Base-by-base conservation (phyloP, 2,329 filamentous ascomycete genomes). In the Fusarium pininemorale region DNA sequence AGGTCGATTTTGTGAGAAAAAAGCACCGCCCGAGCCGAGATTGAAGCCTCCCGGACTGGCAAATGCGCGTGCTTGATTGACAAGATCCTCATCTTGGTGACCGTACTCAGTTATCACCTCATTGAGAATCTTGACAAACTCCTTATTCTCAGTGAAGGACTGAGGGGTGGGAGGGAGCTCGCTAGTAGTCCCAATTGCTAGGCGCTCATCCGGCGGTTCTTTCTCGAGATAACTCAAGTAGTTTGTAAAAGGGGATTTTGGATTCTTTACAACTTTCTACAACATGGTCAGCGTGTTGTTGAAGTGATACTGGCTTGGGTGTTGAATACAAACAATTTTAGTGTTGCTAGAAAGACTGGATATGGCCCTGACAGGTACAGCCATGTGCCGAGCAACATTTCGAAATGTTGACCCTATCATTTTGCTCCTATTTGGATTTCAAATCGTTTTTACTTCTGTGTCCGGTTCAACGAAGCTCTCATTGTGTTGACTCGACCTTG, bases 141-240 rank as follows among this genome's bases (percentile, higher is more conserved):
- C 81, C 15, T 82, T 85, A 78, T 93, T 93, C 77, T 89, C 87
- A 28, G 80, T 83, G 77, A 93, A 91, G 28, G 89, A 87, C 44
- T 84, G 82, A 7, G 91, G 89, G 0, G 89, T 91, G 2, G 90
- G 90, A 4, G 90, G 90, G n/a, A 91, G 70, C 22, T 82, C 76
- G 11, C 87, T 88, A 0, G 90, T 88, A 5, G 85, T 89, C 55
- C 91, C 91, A 68, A 93, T 88, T 20, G 90, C 86, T 26, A 92
- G 82, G 35, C 80, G 79, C 11, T 83, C 79, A 8, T 83, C 87
- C 0, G 90, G 90, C 5, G 90, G 90, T 20, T 85, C 81, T 44
- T 86, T 88, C 42, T 89, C 85, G 66, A 93, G 88, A 72, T 90
- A 88, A 47, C 88, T 89, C 37, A 93, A 86, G 38, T 90, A 82